Evolutionary conservation across 2,329 filamentous ascomycete genomes (phyloP).

Genomic region (Aspergillus neoniger): DNA sequence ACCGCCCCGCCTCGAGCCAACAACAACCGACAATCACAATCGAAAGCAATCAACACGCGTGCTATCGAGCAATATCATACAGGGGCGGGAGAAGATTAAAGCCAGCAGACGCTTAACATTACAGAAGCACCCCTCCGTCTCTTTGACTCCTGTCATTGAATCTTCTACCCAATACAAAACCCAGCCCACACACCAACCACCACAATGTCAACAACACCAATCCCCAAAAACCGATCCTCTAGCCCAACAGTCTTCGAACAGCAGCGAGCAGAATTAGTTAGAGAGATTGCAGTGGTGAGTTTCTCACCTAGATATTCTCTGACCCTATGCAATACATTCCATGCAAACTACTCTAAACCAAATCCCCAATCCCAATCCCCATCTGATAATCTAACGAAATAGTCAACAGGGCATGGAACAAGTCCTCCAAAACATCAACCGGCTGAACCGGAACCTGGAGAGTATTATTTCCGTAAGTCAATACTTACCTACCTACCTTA

Average conservation of each 20-base stretch:
- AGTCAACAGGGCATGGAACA: constrained; percentile 68
- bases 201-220: constrained; percentile 21
- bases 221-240: constrained; percentile 18
- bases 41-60: constrained; percentile 12
- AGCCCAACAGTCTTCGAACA: constrained; percentile 45
- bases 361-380: too few species aligned
- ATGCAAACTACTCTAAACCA: background rate
- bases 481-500: too few species aligned
- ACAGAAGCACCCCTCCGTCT: too few species aligned
- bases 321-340: too few species aligned
- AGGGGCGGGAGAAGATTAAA: background rate
- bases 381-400: background rate
- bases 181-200: background rate
- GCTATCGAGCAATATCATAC: background rate
- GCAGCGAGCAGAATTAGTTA: constrained; percentile 45
- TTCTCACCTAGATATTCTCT: background rate
- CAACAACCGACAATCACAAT: background rate
- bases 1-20: constrained; percentile 14
- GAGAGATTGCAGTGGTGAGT: constrained; percentile 47
- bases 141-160: too few species aligned
- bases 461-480: constrained; percentile 78
- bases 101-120: too few species aligned
- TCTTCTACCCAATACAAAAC: too few species aligned
- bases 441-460: constrained; percentile 87
- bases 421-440: constrained; percentile 93